Evolutionary conservation across 352 stramenopile genomes (phyloP), one percentile per base, ranked within the genome.

Genomic region (Aphanomyces stellatus): DNA sequence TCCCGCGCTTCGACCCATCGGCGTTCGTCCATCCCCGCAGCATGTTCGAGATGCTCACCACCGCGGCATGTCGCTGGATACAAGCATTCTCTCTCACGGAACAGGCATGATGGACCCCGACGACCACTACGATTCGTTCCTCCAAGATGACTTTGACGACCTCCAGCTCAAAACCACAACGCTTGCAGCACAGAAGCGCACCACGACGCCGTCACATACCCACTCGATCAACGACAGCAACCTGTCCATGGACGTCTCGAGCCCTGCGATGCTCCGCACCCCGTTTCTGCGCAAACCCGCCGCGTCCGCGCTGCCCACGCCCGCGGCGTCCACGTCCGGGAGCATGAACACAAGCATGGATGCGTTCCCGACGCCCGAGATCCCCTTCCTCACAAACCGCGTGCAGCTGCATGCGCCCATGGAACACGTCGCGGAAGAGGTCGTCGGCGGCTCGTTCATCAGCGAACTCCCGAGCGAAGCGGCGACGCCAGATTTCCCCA

Each of bases 121-220:
- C 30, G 34, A 51, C 2, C 55, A 51, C 10, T 63, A 63, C 55
- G 60, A 67, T n/a, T 59, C 60, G 34, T 56, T 67, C 25, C 41
- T 59, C 10, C 40, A 67, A 27, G 46, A 41, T 17, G 60, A 67
- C 13, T 24, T 55, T 24, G 34, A 56, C 19, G 60, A 67, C 19
- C 25, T 53, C 17, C 40, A 48, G 11, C 33, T 67, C 19, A 57
- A 40, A 22, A 53, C 41, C 3, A 67, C 60, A 11, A 46, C 33
- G 4, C 49, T 67, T 27, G n/a, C 11, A n/a, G 37, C 37, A 46
- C 37, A 46, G 37, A 46, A 46, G n/a, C n/a, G n/a, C n/a, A n/a
- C 37, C 11, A 46, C 13, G 13, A 46, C 37, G 37, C 37, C 37
- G 13, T 46, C 37, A 11, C 37, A 2, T 46, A 19, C n/a, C n/a